A percentile compares a stretch with the other conserved stretches of the same genome.
These are phyloP conservation scores for Beauveria scarabaeidicola DNA, from an alignment of 2,329 filamentous ascomycete genomes.

Conservation along the genomic window DNA sequence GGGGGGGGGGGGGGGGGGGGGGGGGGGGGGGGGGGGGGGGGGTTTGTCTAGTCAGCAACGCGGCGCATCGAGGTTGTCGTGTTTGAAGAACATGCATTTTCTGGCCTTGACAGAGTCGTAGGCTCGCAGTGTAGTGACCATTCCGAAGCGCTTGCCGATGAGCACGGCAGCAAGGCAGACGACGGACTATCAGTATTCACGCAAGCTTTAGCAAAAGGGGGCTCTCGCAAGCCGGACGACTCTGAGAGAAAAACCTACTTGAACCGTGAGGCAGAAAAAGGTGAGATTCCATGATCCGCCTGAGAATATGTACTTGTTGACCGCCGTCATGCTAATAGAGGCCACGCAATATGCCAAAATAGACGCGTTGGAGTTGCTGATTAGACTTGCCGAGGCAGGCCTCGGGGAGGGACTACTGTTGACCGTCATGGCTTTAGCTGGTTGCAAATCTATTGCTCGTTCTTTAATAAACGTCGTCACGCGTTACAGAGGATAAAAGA, in stretches of 20 bases:
- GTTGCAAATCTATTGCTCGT: not conserved
- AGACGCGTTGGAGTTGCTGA: conserved; percentile 68
- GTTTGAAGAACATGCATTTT: conserved; percentile 59
- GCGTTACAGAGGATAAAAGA: too few species aligned
- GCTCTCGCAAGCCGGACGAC: not conserved
- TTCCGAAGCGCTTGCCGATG: conserved; percentile 66
- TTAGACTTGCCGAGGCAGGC: not conserved
- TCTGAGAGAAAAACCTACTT: conserved; percentile 53
- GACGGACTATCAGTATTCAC: conserved; percentile 61
- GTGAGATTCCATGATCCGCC: conserved; percentile 89
- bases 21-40: not conserved
- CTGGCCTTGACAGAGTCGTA: conserved; percentile 86
- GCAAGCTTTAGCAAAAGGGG: conserved; percentile 12
- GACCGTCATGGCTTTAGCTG: not conserved
- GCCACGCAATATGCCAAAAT: conserved; percentile 87
- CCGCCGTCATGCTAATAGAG: conserved; percentile 99
- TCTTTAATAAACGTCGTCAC: not conserved
- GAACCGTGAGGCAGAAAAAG: conserved; percentile 86
- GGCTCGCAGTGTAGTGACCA: conserved; percentile 73
- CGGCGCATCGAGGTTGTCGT: not conserved
- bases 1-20: too few species aligned
- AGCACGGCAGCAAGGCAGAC: conserved; percentile 84
- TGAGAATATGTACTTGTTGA: conserved; percentile 97
- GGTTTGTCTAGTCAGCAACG: conserved; percentile 15
- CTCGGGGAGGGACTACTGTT: not conserved